Conservation (phyloP, 1,284 basidiomycete species). For the Ganoderma boninense region DNA sequence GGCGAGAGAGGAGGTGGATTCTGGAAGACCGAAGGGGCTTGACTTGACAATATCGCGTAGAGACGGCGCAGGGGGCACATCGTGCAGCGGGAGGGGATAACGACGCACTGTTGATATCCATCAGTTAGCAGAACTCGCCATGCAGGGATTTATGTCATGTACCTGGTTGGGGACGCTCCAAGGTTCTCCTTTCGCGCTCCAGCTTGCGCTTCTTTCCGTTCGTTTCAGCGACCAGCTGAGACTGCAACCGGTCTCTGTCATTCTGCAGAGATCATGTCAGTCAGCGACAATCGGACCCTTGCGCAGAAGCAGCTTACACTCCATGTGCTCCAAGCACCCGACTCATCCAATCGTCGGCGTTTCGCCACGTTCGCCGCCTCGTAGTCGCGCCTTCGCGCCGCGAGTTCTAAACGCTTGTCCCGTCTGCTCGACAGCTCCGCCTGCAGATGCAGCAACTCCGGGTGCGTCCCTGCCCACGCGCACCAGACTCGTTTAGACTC, state of each 20-base stretch:
- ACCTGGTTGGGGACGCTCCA: conserved; percentile 81
- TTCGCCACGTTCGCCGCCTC: conserved; percentile 66
- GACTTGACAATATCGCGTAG: conserved; percentile 47
- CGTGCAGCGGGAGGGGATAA: conserved; percentile 43
- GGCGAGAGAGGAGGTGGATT: conserved; percentile 24
- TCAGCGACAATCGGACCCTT: not conserved
- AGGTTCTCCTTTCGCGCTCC: conserved; percentile 80
- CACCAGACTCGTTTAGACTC: conserved; percentile 10
- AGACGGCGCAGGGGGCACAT: conserved; percentile 42
- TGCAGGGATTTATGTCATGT: conserved; percentile 20
- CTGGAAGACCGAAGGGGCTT: conserved; percentile 38
- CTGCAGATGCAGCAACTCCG: conserved; percentile 83
- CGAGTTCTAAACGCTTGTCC: conserved; percentile 77
- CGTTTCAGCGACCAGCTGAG: conserved; percentile 83
- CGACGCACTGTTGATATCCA: conserved; percentile 38
- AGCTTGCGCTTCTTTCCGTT: conserved; percentile 82
- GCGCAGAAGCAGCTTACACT: conserved; percentile 54
- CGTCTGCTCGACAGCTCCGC: conserved; percentile 76
- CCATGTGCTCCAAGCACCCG: conserved; percentile 80
- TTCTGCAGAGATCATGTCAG: conserved; percentile 47
- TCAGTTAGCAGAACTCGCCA: not conserved
- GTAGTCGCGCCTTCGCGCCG: conserved; percentile 71
- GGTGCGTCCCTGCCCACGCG: conserved; percentile 69
- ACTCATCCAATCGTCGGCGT: conserved; percentile 67
- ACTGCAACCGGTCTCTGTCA: conserved; percentile 78